A percentile compares a stretch with the other conserved stretches of the same genome.
phyloP scores from a whole-genome alignment of 441 rosid species.

The Populus hybrid region DNA sequence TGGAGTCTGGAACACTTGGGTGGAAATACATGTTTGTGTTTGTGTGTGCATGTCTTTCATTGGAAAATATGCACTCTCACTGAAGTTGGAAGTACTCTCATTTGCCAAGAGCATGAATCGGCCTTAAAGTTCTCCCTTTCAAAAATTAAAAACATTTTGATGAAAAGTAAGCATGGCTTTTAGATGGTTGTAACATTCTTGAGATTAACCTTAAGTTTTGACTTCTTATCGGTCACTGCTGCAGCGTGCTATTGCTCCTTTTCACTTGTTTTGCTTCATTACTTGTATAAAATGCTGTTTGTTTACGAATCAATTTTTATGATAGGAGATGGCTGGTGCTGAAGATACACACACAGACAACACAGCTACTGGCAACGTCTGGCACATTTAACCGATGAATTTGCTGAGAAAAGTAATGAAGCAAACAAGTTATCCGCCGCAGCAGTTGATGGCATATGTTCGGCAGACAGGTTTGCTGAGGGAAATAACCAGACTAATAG shows the following conservation, averaged over 20 bases:
- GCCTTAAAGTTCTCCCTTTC: neutral
- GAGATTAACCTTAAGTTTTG: neutral
- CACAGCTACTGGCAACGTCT: neutral
- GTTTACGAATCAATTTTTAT: neutral
- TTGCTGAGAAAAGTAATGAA: slow-evolving; percentile 18
- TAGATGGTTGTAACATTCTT: neutral
- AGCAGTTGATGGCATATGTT: slow-evolving; percentile 1
- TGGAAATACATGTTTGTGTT: neutral
- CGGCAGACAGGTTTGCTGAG: neutral
- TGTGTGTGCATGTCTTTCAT: neutral
- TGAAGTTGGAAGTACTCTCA: neutral
- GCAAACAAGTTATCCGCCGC: neutral
- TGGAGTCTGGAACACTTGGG: neutral
- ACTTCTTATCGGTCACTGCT: neutral
- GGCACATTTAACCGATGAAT: neutral
- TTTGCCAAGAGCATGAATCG: neutral
- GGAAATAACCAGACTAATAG: slow-evolving; percentile 21
- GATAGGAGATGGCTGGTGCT: slow-evolving; percentile 17
- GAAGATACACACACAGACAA: neutral
- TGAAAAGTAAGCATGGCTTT: neutral
- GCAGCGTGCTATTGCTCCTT: neutral
- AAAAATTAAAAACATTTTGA: neutral
- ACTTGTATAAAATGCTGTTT: neutral
- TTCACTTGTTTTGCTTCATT: neutral
- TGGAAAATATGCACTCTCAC: neutral